Base-by-base conservation (phyloP, 1,284 basidiomycete genomes). In the Marasmius fiardii region DNA sequence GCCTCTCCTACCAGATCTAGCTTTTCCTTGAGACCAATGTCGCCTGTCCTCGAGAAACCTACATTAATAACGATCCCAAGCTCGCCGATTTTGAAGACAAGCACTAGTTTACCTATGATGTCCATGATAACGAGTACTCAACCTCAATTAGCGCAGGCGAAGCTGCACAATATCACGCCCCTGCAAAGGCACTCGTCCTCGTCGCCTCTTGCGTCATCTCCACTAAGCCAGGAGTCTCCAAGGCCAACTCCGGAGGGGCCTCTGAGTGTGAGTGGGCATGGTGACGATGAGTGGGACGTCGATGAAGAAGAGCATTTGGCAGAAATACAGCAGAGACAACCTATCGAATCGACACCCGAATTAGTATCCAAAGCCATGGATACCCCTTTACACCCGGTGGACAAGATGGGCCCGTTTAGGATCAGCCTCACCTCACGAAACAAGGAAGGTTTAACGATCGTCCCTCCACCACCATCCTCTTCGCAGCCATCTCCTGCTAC, bases 1-100 rank as follows among this genome's bases (percentile, higher is more conserved):
- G 72, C 73, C 21, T 58, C 66, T 66, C 20, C 68, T 64, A 5
- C 65, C 64, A 20, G 61, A 64, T 28, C 63, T 67, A 14, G 23
- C 39, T 41, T 23, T 43, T 20, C 44, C 54, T 26, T 53, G 33
- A 49, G 31, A 8, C 31, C 31, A 26, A 26, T 49, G 23, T 49
- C 47, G 16, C 39, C 39, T 7, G 20, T 20, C 7, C 7, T 41
- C 1, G 39, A 41, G 4, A 41, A n/a, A 20, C 39, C 39, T 1
- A 41, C 16, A 20, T 4, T 41, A 1, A 20, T 41, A 3, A 41
- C 39, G 39, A 18, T 41, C 7, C 39, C 39, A 7, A 41, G 39
- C 20, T 18, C n/a, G 16, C 39, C 39, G 5, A 41, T 14, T 7
- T 41, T 41, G 39, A 41, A 20, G 39, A 41, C n/a, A 16, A 20